Conservation (phyloP, 192 early-diverging fungal species). For the Rhizophagus sp. region DNA sequence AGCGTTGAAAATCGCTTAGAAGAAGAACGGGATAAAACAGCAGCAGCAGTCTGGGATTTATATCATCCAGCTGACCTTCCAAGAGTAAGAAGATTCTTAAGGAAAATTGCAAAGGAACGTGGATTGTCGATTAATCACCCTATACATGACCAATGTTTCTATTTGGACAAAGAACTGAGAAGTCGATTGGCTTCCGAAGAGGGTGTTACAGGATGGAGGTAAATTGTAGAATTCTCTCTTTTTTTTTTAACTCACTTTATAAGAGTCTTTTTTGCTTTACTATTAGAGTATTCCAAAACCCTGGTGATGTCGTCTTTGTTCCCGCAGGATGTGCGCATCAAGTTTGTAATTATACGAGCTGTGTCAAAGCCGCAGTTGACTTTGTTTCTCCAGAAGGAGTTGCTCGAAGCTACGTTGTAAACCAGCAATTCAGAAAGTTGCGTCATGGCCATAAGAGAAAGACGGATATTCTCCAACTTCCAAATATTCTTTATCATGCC, state of each 20-base stretch:
- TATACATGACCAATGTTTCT: slow-evolving; percentile 70
- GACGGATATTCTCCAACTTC: slow-evolving; percentile 55
- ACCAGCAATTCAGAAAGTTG: slow-evolving; percentile 53
- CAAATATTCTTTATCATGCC: slow-evolving; percentile 44
- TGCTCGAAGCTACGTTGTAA: slow-evolving; percentile 43
- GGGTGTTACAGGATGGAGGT: slow-evolving; percentile 47
- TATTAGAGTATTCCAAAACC: slow-evolving; percentile 58
- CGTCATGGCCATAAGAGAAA: slow-evolving; percentile 36
- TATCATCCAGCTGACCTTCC: slow-evolving; percentile 45
- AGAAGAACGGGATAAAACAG: slow-evolving; percentile 15
- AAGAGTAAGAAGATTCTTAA: slow-evolving; percentile 44
- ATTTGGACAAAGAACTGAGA: slow-evolving; percentile 51
- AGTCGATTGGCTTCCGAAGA: slow-evolving; percentile 39
- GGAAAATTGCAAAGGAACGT: slow-evolving; percentile 22
- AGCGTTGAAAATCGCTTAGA: neutral
- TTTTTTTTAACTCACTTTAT: neutral
- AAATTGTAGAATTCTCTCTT: neutral
- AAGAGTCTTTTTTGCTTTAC: neutral
- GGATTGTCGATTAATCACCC: slow-evolving; percentile 43
- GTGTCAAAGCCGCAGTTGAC: slow-evolving; percentile 72
- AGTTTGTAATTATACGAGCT: slow-evolving; percentile 65
- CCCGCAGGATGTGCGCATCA: slow-evolving; percentile 79
- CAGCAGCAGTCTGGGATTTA: slow-evolving; percentile 68
- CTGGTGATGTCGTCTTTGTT: slow-evolving; percentile 76
- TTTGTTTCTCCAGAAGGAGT: slow-evolving; percentile 69